These are phyloP conservation scores for Lasiodiplodia sp. DNA, from an alignment of 2,329 filamentous ascomycete genomes.

Conservation along the genomic window DNA sequence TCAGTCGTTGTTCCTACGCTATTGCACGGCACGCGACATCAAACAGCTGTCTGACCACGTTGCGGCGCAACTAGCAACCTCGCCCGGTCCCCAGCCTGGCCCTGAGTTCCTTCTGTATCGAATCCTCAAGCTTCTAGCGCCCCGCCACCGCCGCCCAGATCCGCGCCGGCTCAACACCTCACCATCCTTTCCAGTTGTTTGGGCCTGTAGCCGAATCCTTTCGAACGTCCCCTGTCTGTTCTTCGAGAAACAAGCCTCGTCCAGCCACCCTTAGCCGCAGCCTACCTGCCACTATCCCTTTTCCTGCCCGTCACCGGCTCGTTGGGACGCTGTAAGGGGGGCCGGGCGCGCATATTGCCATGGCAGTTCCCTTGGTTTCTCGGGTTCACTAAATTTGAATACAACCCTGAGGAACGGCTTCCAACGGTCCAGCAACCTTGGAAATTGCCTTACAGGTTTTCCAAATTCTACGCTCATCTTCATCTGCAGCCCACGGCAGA, in stretches of 20 bases:
- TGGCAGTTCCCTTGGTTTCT: slow-evolving; percentile 1
- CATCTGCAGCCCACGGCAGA: neutral
- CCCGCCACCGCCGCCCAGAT: slow-evolving; percentile 6
- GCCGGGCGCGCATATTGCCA: slow-evolving; percentile 5
- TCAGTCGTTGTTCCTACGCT: slow-evolving; percentile 12
- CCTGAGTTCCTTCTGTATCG: neutral
- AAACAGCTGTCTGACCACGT: slow-evolving; percentile 8
- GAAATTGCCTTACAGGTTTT: slow-evolving; percentile 1
- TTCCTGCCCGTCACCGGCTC: neutral
- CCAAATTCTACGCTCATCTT: slow-evolving; percentile 2
- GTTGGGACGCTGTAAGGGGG: neutral
- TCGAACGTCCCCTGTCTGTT: neutral
- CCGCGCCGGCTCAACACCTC: neutral
- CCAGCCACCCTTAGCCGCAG: neutral
- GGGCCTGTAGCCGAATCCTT: neutral
- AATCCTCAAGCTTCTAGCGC: slow-evolving; percentile 14
- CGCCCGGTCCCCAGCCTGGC: slow-evolving; percentile 19
- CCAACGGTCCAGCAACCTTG: neutral
- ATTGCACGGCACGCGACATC: neutral
- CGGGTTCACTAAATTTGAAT: neutral
- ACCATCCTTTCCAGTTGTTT: neutral
- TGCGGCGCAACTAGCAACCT: slow-evolving; percentile 14
- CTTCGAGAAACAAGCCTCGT: neutral
- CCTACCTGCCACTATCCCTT: neutral
- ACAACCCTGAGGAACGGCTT: neutral